Percentiles rank a stretch among this genome's conserved stretches.
These are phyloP conservation scores for Fusarium robinianum DNA, from an alignment of 2,329 filamentous ascomycete genomes.

Conservation along the genomic window DNA sequence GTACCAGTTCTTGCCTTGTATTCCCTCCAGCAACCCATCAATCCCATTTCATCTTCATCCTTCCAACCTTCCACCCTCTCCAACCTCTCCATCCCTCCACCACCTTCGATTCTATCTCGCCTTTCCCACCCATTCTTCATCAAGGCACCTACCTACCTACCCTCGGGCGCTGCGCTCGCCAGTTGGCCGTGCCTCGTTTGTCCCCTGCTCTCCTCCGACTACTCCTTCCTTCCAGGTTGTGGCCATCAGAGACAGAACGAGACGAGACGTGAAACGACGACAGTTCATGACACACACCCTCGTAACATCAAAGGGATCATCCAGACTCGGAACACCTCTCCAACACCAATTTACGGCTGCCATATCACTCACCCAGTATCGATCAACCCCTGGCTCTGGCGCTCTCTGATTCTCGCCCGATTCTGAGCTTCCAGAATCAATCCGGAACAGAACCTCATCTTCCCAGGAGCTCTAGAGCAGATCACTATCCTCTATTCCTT, in stretches of 20 bases:
- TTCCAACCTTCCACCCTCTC: conserved; percentile 9
- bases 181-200: conserved; percentile 12
- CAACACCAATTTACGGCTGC: conserved; percentile 29
- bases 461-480: no score
- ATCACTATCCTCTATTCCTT: no score
- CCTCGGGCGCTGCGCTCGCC: no score
- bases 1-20: no score
- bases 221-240: conserved; percentile 7
- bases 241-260: conserved; percentile 11
- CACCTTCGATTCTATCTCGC: conserved; percentile 16
- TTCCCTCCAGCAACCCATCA: no score
- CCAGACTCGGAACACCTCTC: conserved; percentile 16
- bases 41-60: not conserved
- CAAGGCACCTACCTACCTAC: no score
- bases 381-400: conserved; percentile 17
- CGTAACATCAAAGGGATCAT: conserved; percentile 17
- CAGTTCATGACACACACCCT: conserved; percentile 26
- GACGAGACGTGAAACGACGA: conserved; percentile 13
- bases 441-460: not conserved
- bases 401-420: conserved; percentile 1
- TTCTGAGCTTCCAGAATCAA: not conserved
- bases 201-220: conserved; percentile 22
- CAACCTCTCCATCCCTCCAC: conserved; percentile 8
- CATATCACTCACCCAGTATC: conserved; percentile 35
- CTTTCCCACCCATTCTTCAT: conserved; percentile 13